Evolutionary conservation across 495 filamentous ascomycete species (phyloP).

Genomic region (Bryoglossum gracile): DNA sequence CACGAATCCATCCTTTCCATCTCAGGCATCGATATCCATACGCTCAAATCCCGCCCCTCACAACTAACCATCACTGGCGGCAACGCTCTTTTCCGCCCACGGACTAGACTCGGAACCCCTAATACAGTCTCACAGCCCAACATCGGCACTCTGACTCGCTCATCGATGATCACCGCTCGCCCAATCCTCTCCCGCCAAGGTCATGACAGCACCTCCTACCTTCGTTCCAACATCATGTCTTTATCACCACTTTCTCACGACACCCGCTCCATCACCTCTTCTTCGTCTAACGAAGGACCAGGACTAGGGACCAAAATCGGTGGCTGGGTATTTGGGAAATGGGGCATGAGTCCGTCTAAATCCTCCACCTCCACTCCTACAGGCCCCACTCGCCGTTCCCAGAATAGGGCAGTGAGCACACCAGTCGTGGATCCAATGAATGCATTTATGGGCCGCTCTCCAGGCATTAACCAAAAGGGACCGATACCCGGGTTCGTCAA

Average conservation of each 20-base stretch:
- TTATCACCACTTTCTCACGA: conserved; percentile 24
- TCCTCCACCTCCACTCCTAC: no score
- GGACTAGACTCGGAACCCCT: conserved; percentile 31
- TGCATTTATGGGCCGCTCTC: conserved; percentile 26
- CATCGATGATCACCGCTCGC: conserved; percentile 33
- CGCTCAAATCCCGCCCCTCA: conserved; percentile 42
- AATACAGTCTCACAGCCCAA: conserved; percentile 18
- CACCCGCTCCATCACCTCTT: conserved; percentile 23
- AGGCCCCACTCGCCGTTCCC: no score
- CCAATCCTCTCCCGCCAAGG: conserved; percentile 21
- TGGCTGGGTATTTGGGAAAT: conserved; percentile 50
- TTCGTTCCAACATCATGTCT: conserved; percentile 19
- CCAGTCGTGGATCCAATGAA: conserved; percentile 10
- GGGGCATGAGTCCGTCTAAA: conserved; percentile 39
- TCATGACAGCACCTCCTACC: conserved; percentile 23
- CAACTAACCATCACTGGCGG: conserved; percentile 42
- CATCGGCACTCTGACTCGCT: conserved; percentile 33
- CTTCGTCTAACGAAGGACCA: conserved; percentile 20
- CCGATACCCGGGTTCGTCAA: conserved; percentile 42
- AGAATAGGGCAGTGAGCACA: conserved; percentile 16
- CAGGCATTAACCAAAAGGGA: conserved; percentile 49
- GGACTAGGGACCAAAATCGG: conserved; percentile 39
- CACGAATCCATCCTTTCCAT: conserved; percentile 50
- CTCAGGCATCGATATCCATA: conserved; percentile 48
- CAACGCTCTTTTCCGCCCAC: conserved; percentile 35